Conservation (phyloP, 1,284 basidiomycete genomes). For the Ceratobasidium sp. region DNA sequence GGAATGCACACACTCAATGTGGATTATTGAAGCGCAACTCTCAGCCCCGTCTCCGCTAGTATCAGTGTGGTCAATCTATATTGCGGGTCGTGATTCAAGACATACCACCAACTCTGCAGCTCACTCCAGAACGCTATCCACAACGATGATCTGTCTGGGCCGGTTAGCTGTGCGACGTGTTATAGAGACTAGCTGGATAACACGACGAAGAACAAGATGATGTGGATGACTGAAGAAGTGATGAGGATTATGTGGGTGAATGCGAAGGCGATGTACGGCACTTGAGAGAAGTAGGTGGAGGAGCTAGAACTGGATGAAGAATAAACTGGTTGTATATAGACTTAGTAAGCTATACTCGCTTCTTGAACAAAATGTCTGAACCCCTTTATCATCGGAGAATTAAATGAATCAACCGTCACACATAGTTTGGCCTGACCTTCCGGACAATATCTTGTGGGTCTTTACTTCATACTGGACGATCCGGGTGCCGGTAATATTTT, state of each 20-base stretch:
- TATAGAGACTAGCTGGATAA: background rate
- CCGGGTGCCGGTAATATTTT: too few species aligned
- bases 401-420: too few species aligned
- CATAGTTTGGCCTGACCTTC: too few species aligned
- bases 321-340: slow-evolving; percentile 2
- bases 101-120: background rate
- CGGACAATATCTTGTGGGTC: too few species aligned
- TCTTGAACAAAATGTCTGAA: slow-evolving; percentile 2
- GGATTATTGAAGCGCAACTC: background rate
- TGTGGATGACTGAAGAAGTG: slow-evolving; percentile 69
- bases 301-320: too few species aligned
- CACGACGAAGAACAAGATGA: slow-evolving; percentile 29
- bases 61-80: background rate
- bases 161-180: background rate
- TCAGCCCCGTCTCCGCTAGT: background rate
- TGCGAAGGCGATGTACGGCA: slow-evolving; percentile 72
- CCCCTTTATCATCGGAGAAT: too few species aligned
- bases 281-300: slow-evolving; percentile 57
- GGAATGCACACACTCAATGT: background rate
- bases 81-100: background rate
- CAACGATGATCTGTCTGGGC: background rate
- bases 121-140: background rate
- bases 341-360: background rate
- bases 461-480: too few species aligned
- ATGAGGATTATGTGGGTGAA: slow-evolving; percentile 75